Evolutionary conservation across 192 early-diverging fungal genomes (phyloP).

Genomic region (Coemansia sp.): DNA sequence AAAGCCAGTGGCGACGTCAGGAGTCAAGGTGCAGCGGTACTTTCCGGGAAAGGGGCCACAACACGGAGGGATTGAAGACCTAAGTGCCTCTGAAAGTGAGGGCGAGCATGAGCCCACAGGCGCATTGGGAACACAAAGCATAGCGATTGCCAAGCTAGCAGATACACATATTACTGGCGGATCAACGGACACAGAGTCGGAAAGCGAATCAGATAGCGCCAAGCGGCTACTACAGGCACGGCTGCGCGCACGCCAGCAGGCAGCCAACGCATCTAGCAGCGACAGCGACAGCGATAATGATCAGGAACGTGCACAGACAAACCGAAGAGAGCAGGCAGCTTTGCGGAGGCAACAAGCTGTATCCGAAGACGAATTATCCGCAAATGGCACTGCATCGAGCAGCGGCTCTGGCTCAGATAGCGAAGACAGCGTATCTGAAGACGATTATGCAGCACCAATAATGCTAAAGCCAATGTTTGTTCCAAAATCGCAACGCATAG

Average conservation of each 20-base stretch:
- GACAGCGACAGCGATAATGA: conserved; percentile 8
- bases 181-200: background rate
- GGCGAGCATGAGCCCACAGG: conserved; percentile 1
- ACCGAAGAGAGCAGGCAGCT: background rate
- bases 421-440: conserved; percentile 9
- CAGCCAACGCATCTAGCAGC: conserved; percentile 3
- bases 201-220: conserved; percentile 10
- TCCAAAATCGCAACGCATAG: conserved; percentile 66
- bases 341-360: background rate
- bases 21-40: conserved; percentile 37
- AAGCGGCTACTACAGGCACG: conserved; percentile 26
- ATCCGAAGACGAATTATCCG: background rate
- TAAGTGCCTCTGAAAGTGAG: conserved; percentile 41
- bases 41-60: conserved; percentile 53
- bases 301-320: background rate
- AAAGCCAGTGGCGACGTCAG: conserved; percentile 29
- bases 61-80: conserved; percentile 1
- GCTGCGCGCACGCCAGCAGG: conserved; percentile 24
- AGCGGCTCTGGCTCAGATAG: conserved; percentile 1
- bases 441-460: conserved; percentile 22
- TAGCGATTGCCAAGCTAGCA: conserved; percentile 3
- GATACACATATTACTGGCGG: background rate
- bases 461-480: conserved; percentile 92
- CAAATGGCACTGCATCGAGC: background rate
- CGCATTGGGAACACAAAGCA: conserved; percentile 1